Evolutionary conservation across 257 asterid genomes (phyloP), one percentile per base, ranked within the genome.

Genomic region (Fraxinus excelsior): DNA sequence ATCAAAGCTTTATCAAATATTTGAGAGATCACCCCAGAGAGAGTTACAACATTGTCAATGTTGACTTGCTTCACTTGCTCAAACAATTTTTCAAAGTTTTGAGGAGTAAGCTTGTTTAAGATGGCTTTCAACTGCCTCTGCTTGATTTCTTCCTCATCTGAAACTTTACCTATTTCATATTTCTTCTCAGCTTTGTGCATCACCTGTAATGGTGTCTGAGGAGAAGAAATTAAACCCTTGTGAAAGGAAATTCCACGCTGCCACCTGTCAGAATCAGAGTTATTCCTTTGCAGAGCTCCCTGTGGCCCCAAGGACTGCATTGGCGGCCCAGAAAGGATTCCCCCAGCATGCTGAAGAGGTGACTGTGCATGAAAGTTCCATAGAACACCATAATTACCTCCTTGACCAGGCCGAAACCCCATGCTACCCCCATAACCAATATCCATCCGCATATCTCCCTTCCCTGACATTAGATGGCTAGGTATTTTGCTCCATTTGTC

Each of bases 61-160:
- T 94, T 93, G 70, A 96, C 96, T 60, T 90, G 81, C 74, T 96
- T 90, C 46, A 96, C 98, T 86, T 93, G 96, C 80, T 92, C 87
- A 65, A 96, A 96, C 73, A 96, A 73, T 70, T 91, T 93, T 42
- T 96, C 97, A 70, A 96, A 96, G 84, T 96, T 96, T 74, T 92
- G 98, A 28, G 98, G 97, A 19, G 99, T 96, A n/a, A 96, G 94
- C 88, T 96, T 96, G 93, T 96, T 96, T 87, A 96, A 74, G 29
- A 96, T 93, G 60, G 79, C 91, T 82, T 94, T 96, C 78, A 96
- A 77, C 87, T 83, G 96, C 84, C 99, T 88, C 82, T 96, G 99
- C 77, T 92, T 96, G 4, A 94, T 92, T 83, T 91, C 79, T 82
- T 96, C 99, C 86, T 90, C 99, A 62, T 90, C 97, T 14, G 97